Evolutionary conservation across 2,329 filamentous ascomycete species (phyloP).

Genomic region (Nigrospora oryzae): DNA sequence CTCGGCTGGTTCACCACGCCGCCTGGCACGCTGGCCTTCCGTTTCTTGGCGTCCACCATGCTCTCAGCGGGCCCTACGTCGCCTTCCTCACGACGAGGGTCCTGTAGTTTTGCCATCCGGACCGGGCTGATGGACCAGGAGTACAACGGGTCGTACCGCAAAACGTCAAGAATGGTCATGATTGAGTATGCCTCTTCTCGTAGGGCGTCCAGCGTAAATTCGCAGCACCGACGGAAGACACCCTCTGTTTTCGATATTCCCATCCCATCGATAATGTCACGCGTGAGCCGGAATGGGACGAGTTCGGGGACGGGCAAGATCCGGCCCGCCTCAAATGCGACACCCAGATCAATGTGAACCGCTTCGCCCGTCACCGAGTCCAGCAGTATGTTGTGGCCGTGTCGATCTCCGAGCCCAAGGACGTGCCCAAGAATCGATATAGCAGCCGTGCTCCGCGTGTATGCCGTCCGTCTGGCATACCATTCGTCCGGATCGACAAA

Average conservation of each 20-base stretch:
- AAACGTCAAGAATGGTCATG: conserved; percentile 95
- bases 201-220: conserved; percentile 91
- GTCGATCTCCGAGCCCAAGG: conserved; percentile 84
- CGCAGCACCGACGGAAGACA: conserved; percentile 94
- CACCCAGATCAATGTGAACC: conserved; percentile 93
- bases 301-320: conserved; percentile 93
- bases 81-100: conserved; percentile 42
- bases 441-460: conserved; percentile 86
- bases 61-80: conserved; percentile 26
- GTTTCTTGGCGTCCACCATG: conserved; percentile 32
- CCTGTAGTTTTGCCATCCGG: conserved; percentile 55
- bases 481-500: conserved; percentile 93
- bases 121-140: conserved; percentile 83
- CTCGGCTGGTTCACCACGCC: conserved; percentile 44
- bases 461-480: conserved; percentile 83
- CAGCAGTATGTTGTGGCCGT: conserved; percentile 93
- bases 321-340: conserved; percentile 93
- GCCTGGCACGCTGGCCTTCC: conserved; percentile 15
- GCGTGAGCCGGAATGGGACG: conserved; percentile 88
- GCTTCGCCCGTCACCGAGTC: conserved; percentile 87
- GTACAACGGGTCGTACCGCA: conserved; percentile 96
- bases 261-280: conserved; percentile 96
- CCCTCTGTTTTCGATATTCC: conserved; percentile 92
- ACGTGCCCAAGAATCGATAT: conserved; percentile 94
- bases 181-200: conserved; percentile 95